Conservation (phyloP, 495 filamentous ascomycete genomes). For the Daldinia decipiens region DNA sequence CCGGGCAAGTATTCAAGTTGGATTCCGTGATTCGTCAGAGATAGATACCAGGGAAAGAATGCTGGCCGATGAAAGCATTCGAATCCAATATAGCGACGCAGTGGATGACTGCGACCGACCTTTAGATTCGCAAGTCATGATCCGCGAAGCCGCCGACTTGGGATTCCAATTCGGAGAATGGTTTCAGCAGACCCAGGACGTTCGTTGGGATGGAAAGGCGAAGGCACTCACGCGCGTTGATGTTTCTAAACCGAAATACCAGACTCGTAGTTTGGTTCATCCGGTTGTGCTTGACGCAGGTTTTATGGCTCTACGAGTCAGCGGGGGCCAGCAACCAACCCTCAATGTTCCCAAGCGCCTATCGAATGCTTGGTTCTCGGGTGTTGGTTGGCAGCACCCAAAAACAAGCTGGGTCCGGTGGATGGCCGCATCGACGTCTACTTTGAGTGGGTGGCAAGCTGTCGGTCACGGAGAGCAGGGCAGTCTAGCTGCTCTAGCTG, state of each 20-base stretch:
- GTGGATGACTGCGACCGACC: conserved; percentile 13
- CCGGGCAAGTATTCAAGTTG: conserved; percentile 34
- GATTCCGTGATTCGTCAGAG: conserved; percentile 41
- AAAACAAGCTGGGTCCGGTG: conserved; percentile 18
- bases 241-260: conserved; percentile 10
- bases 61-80: conserved; percentile 10
- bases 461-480: conserved; percentile 2
- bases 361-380: conserved; percentile 34
- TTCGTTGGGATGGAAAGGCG: conserved; percentile 31
- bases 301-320: conserved; percentile 45
- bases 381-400: conserved; percentile 37
- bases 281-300: conserved; percentile 50
- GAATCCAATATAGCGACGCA: conserved; percentile 8
- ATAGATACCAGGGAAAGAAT: conserved; percentile 32
- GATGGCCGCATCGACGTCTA: conserved; percentile 15
- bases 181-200: conserved; percentile 38
- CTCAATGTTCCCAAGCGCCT: conserved; percentile 30
- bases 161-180: conserved; percentile 37
- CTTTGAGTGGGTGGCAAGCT: conserved; percentile 11
- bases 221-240: conserved; percentile 28
- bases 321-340: conserved; percentile 16
- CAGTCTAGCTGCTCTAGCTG: conserved; percentile 31
- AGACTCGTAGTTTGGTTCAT: conserved; percentile 46
- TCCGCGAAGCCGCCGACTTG: conserved; percentile 11
- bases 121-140: conserved; percentile 22